phyloP scores from a whole-genome alignment of 1,284 basidiomycete genomes.

The Heliocybe sulcata region DNA sequence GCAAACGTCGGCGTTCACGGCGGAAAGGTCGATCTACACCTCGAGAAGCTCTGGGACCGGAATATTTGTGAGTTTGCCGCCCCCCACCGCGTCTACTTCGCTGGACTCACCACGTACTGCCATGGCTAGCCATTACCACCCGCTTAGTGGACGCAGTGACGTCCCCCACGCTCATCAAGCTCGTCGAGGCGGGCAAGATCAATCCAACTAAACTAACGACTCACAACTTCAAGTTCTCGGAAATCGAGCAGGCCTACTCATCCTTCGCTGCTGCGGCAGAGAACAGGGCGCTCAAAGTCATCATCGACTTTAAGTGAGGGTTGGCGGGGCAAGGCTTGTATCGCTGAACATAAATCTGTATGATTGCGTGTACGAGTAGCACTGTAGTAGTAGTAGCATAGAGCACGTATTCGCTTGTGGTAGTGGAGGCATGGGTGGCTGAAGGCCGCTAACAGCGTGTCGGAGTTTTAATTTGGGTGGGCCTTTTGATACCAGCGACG shows the following conservation, averaged over 20 bases:
- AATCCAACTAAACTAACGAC: constrained; percentile 13
- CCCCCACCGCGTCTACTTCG: background rate
- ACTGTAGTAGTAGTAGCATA: too few relatives aligned
- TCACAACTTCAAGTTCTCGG: constrained; percentile 15
- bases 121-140: constrained; percentile 13
- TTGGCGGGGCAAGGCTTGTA: too few relatives aligned
- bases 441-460: too few relatives aligned
- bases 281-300: constrained; percentile 16
- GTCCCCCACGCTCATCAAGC: constrained; percentile 16
- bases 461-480: too few relatives aligned
- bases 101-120: background rate
- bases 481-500: too few relatives aligned
- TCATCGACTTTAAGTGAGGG: constrained; percentile 14
- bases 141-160: constrained; percentile 16
- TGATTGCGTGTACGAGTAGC: too few relatives aligned
- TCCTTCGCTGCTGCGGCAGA: constrained; percentile 15
- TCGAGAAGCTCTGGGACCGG: constrained; percentile 19
- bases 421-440: too few relatives aligned
- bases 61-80: constrained; percentile 12
- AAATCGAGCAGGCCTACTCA: constrained; percentile 15
- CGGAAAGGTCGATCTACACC: constrained; percentile 16
- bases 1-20: constrained; percentile 22
- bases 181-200: constrained; percentile 15
- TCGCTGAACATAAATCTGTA: too few relatives aligned
- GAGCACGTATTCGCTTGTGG: too few relatives aligned